Evolutionary conservation across 176 grass and related monocot species (phyloP).

Genomic region (barley (Hordeum vulgare)): DNA sequence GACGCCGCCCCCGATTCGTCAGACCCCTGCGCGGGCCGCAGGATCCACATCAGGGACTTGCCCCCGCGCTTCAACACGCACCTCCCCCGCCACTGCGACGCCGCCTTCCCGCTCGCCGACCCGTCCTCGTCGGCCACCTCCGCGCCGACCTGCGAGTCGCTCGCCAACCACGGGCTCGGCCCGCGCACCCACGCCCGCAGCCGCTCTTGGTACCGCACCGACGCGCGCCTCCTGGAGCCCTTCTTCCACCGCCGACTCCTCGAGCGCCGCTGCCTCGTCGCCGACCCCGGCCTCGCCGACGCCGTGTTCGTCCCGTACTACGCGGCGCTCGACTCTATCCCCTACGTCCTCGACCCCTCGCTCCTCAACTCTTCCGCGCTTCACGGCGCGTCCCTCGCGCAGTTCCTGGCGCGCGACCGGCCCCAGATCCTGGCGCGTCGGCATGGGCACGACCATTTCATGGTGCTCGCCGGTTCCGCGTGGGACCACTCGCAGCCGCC

Average conservation of each 20-base stretch:
- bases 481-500: conserved; percentile 75
- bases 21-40: conserved; percentile 34
- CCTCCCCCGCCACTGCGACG: conserved; percentile 48
- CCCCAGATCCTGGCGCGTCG: conserved; percentile 36
- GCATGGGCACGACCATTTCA: conserved; percentile 69
- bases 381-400: conserved; percentile 38
- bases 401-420: conserved; percentile 34
- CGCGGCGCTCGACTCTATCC: conserved; percentile 63
- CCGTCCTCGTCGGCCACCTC: conserved; percentile 30
- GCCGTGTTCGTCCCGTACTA: conserved; percentile 88
- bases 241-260: conserved; percentile 68
- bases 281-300: conserved; percentile 31
- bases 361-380: conserved; percentile 33
- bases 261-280: conserved; percentile 43
- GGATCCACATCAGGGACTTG: conserved; percentile 53
- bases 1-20: background rate
- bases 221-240: conserved; percentile 49
- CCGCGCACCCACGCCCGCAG: conserved; percentile 45
- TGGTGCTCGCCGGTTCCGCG: conserved; percentile 48
- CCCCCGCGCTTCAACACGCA: conserved; percentile 48
- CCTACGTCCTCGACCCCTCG: conserved; percentile 40
- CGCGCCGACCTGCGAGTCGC: conserved; percentile 32
- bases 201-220: conserved; percentile 64
- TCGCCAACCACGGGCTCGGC: conserved; percentile 67
- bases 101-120: conserved; percentile 55